Evolutionary conservation across 495 filamentous ascomycete species (phyloP).

Genomic region (Xylaria castorea): DNA sequence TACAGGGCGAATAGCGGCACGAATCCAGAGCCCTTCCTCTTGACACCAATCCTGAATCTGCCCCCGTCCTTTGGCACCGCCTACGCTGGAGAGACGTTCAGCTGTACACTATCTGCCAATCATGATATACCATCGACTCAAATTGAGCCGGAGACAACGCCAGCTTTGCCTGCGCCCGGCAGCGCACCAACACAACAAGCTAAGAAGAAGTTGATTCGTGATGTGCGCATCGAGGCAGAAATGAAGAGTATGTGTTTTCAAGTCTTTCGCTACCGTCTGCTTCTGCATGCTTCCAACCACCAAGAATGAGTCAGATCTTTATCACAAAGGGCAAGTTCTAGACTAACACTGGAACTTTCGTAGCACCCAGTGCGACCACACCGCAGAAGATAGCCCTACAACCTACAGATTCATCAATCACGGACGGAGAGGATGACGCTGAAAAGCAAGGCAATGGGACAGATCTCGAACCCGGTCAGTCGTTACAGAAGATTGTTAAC

Average conservation of each 20-base stretch:
- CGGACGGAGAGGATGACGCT: conserved; percentile 27
- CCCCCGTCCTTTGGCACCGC: conserved; percentile 91
- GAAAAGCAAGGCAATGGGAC: conserved; percentile 42
- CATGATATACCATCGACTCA: conserved; percentile 68
- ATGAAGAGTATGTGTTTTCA: conserved; percentile 69
- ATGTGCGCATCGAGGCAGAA: conserved; percentile 84
- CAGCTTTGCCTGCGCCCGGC: conserved; percentile 13
- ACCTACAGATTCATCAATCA: conserved; percentile 29
- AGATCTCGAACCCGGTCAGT: conserved; percentile 68
- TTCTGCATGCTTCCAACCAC: background rate
- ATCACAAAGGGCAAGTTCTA: background rate
- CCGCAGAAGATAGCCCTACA: conserved; percentile 38
- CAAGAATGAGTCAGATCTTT: background rate
- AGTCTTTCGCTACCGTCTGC: background rate
- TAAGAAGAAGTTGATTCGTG: conserved; percentile 64
- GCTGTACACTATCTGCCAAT: conserved; percentile 92
- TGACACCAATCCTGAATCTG: conserved; percentile 75
- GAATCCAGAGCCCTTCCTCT: conserved; percentile 55
- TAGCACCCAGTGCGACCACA: conserved; percentile 58
- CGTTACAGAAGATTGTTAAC: conserved; percentile 80
- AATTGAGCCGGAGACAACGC: conserved; percentile 23
- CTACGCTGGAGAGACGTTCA: conserved; percentile 95
- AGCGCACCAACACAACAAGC: conserved; percentile 26
- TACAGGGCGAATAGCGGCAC: conserved; percentile 44
- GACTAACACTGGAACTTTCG: background rate